Percentiles rank a stretch among this genome's conserved stretches.
Conservation (phyloP, 2,329 filamentous ascomycete genomes). For the Lachnellula cervina region DNA sequence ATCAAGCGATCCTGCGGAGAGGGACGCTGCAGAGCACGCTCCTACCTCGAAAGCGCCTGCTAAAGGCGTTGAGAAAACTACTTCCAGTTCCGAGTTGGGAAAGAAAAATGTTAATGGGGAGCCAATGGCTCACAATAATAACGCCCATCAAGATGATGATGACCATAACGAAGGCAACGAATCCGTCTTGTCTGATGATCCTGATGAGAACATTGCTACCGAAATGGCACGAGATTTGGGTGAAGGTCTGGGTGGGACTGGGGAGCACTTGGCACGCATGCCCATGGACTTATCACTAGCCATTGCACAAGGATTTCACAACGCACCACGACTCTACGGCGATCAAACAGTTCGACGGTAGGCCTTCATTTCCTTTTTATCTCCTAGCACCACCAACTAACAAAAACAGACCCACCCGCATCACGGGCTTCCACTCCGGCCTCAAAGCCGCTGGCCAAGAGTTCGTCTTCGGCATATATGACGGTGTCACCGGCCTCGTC, state of each 20-base stretch:
- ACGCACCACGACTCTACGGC: slow-evolving; percentile 64
- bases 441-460: slow-evolving; percentile 56
- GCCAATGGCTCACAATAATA: slow-evolving; percentile 7
- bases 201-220: slow-evolving; percentile 17
- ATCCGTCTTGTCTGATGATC: slow-evolving; percentile 21
- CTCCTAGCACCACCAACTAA: slow-evolving; percentile 1
- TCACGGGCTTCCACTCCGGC: slow-evolving; percentile 62
- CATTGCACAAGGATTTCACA: slow-evolving; percentile 65
- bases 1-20: background rate
- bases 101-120: slow-evolving; percentile 17
- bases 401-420: slow-evolving; percentile 46
- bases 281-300: slow-evolving; percentile 59
- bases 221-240: slow-evolving; percentile 26
- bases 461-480: slow-evolving; percentile 59
- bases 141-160: slow-evolving; percentile 4
- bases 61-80: slow-evolving; percentile 4
- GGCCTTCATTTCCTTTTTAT: background rate
- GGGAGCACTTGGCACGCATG: slow-evolving; percentile 33
- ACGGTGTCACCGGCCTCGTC: slow-evolving; percentile 60
- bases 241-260: slow-evolving; percentile 25
- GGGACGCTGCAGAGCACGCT: background rate
- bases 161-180: slow-evolving; percentile 11
- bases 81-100: slow-evolving; percentile 5
- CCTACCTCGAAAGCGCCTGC: background rate
- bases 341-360: slow-evolving; percentile 58